Evolutionary conservation across 768 basidiomycete species (phyloP).

Genomic region (Pleurotus salmoneostramineus): DNA sequence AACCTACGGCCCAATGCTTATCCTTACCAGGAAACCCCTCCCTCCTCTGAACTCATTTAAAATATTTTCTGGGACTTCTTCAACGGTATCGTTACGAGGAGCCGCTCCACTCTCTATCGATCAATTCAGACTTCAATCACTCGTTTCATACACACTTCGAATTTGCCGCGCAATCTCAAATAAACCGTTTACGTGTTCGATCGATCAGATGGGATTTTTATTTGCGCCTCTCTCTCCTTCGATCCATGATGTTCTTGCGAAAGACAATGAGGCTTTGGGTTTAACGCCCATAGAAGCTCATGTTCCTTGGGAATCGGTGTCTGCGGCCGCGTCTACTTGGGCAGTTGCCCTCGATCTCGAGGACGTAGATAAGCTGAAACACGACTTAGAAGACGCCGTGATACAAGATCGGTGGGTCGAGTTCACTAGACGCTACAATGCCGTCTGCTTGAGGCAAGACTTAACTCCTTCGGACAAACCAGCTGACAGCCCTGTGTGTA

Average conservation of each 20-base stretch:
- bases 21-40: slow-evolving; percentile 67
- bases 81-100: slow-evolving; percentile 38
- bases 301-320: slow-evolving; percentile 65
- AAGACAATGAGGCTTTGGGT: slow-evolving; percentile 12
- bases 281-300: slow-evolving; percentile 34
- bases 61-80: slow-evolving; percentile 50
- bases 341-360: slow-evolving; percentile 41
- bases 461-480: slow-evolving; percentile 73
- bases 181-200: slow-evolving; percentile 57
- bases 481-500: slow-evolving; percentile 56
- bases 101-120: slow-evolving; percentile 48
- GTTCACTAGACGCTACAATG: slow-evolving; percentile 68
- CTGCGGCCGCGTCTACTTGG: slow-evolving; percentile 48
- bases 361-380: slow-evolving; percentile 29
- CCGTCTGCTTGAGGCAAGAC: slow-evolving; percentile 54
- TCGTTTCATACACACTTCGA: slow-evolving; percentile 63
- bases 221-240: slow-evolving; percentile 51
- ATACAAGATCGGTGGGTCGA: slow-evolving; percentile 77
- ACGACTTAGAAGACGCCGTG: slow-evolving; percentile 57
- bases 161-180: slow-evolving; percentile 61
- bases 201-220: slow-evolving; percentile 59
- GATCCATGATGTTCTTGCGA: slow-evolving; percentile 29
- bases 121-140: slow-evolving; percentile 36
- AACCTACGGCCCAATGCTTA: slow-evolving; percentile 52
- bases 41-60: slow-evolving; percentile 53